Base-by-base conservation (phyloP, 192 early-diverging fungal species). In the Backusella mclennaniae region DNA sequence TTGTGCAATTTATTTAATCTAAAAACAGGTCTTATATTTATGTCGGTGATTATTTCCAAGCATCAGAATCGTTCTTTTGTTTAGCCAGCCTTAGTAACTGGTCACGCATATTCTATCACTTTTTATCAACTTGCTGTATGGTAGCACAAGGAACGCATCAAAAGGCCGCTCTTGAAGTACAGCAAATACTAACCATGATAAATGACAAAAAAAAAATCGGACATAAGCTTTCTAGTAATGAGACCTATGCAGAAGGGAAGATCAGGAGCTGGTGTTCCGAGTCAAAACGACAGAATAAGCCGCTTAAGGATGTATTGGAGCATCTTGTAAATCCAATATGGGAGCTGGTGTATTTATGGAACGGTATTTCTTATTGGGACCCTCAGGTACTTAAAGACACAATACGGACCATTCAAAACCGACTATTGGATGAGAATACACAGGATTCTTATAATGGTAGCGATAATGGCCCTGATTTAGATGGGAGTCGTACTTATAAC, bases 31-130 rank as follows among this genome's bases (percentile, higher is more conserved):
- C 77, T 67, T 69, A 83, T 74, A 35, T 83, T 76, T 44, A 42
- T 77, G 7, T 73, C 14, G 78, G 78, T 6, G 71, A 83, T 23
- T 79, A 83, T 49, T 79, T 83, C 15, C 77, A 83, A 70, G 81
- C 81, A 41, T 83, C 81, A 36, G 81, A 83, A 69, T 79, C 81
- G 0, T 83, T 83, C 39, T 83, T 83, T 41, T 74, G 81, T 6
- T 36, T 83, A 31, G 81, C 79, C 15, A 76, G 74, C 26, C 76
- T 83, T 72, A 76, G 79, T 35, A 79, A 76, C 29, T 79, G 81
- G 75, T 83, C 81, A 6, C 74, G 78, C 1, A 72, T 78, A 56
- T 83, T 83, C 21, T 83, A 83, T n/a, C 81, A 83, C n/a, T 83
- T 79, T 36, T 77, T 83, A 68, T 78, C 81, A 6, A 79, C 81